Evolutionary conservation across 1,284 basidiomycete species (phyloP), one percentile per base, ranked within the genome.

Genomic region (Microbotryum silenes-acaulis): DNA sequence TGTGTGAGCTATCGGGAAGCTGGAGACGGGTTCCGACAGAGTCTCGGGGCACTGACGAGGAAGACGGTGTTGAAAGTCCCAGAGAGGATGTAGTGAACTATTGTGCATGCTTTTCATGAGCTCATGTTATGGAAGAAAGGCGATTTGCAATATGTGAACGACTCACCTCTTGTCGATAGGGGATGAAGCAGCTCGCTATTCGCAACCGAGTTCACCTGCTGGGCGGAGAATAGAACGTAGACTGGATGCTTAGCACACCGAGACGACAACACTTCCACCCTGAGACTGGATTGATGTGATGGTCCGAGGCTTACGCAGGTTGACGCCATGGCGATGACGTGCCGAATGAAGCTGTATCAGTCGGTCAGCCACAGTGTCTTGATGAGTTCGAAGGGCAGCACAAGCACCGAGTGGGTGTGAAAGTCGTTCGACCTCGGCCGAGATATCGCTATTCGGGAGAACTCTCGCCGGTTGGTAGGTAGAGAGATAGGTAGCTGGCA

Each of bases 21-120:
- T 37, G 37, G 37, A 12, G 14, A 37, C 14, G 14, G 14, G 5
- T 42, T 18, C 37, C 37, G 37, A 18, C 37, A 14, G 37, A 42
- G 37, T 18, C 16, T 16, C 5, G 37, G 6, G 9, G 33, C 4
- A 18, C 12, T 14, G 18, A 56, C 54, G 47, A 69, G 65, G 59
- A 65, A 66, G 16, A 69, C 29, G 31, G 67, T 65, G 61, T 69
- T 69, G 67, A 69, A 69, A 9, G 67, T 67, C 6, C 67, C 67
- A 48, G 51, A 53, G 23, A 69, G 51, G 46, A 69, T 56, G 48
- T 63, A 65, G 54, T 68, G 66, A 7, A 68, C 57, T 44, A 23
- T 33, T 60, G 31, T 25, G 18, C 25, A 52, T 14, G 51, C 2
- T 6, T 14, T 4, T 20, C n/a, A 50, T 21, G 48, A 21, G 48